Evolutionary conservation across 2,329 filamentous ascomycete species (phyloP), one percentile per base, ranked within the genome.

Genomic region (Alternaria gaisen): DNA sequence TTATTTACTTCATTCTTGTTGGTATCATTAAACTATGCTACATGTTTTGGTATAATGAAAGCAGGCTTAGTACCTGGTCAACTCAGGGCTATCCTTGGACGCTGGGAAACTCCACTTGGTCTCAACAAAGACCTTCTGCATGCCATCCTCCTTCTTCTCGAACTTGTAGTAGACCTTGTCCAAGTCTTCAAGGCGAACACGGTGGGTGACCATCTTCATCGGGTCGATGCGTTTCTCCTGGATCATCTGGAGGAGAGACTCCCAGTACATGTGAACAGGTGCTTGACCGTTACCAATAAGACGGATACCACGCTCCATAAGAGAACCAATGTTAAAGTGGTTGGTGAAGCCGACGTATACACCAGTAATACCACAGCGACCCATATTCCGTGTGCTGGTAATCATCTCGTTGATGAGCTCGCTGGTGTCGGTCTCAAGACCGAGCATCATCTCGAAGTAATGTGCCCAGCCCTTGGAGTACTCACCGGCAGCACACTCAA

Each of bases 291-390:
- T 89, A 42, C 87, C 87, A 65, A 88, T 93, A 44, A 97, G 85
- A 1, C 91, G 89, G 67, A 96, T 88, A n/a, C 92, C 92, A 32
- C 91, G 88, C 80, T 96, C 88, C 92, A 96, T 96, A 14, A 96
- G 75, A 0, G 91, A 89, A 10, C 93, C 92, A 68, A 94, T 89
- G 79, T 92, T 92, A 83, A 94, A 92, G 77, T 92, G 90, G 79
- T 93, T 93, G 22, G 90, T 92, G 74, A 82, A 88, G 30, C 86
- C 86, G 38, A 86, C 85, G 71, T 89, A 89, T 11, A 88, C 86
- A 55, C 92, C 92, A 0, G 92, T 96, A 58, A 97, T 84, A 22
- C 93, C 92, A 56, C 88, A 89, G 7, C 91, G 85, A 5, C 93
- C 90, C 70, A 84, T 93, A 70, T 88, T 91, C 51, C 87, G 83